Evolutionary conservation across 306 rosid genomes (phyloP).

Genomic region (Heteromeles arbutifolia): DNA sequence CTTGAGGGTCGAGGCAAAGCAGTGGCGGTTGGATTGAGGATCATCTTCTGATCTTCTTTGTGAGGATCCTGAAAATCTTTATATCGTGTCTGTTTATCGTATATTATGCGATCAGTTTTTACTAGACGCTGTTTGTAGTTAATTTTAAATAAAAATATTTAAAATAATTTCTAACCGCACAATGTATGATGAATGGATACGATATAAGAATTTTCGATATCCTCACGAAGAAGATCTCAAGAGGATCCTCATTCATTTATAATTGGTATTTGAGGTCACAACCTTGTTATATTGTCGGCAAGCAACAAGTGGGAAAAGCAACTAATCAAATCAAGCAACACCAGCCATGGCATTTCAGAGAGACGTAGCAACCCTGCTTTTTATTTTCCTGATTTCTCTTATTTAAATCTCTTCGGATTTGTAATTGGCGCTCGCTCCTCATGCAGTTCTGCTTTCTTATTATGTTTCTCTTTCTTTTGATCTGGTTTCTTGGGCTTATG

Average conservation of each 20-base stretch:
- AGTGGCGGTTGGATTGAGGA: no score
- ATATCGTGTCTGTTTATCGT: rapidly evolving
- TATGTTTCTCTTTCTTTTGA: no score
- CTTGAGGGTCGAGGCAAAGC: no score
- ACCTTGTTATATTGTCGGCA: neutral
- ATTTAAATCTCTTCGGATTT: neutral
- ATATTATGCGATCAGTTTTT: rapidly evolving
- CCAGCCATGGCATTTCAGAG: neutral
- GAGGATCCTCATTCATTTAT: neutral
- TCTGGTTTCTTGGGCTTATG: no score
- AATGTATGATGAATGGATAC: no score
- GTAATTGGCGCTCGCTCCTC: no score
- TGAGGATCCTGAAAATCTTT: no score
- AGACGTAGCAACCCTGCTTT: neutral
- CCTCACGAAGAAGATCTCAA: no score
- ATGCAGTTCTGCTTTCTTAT: no score
- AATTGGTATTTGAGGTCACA: neutral
- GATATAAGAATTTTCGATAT: no score
- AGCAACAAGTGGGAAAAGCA: neutral
- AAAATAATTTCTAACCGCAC: rapidly evolving
- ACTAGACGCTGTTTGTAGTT: rapidly evolving
- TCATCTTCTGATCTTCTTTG: no score
- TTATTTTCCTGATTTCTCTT: neutral
- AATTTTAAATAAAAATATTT: no score
- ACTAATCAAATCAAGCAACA: neutral